Base-by-base conservation (phyloP, 768 basidiomycete species). In the Pleurotus djamor region DNA sequence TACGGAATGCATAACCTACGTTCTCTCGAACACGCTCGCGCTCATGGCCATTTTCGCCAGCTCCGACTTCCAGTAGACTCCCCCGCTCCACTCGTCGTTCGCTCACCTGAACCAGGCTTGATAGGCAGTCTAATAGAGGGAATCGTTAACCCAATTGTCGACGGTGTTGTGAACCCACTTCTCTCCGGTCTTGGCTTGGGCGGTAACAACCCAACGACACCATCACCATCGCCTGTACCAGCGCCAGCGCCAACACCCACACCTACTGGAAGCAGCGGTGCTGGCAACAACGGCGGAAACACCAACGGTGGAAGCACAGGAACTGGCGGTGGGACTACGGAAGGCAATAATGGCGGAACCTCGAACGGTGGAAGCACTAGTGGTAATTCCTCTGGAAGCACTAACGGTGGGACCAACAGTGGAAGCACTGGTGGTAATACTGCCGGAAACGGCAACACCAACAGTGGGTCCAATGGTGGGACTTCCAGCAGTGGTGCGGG, bases 401-500 rank as follows among this genome's bases (percentile, higher is more conserved):
- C 28, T 37, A 28, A 36, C 16, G 52, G 36, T 33, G 35, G 9
- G 16, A 56, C 10, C 54, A 35, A 35, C 32, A 37, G 52, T 32
- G 47, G 52, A 14, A 50, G 51, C n/a, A 47, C 33, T 34, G 49
- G 50, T 38, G 59, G 56, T 33, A 50, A 43, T 48, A 34, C 21
- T 10, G 49, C 8, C 9, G 28, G 49, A 5, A 35, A 9, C 32
- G 34, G 34, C 34, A 35, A n/a, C n/a, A 48, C 14, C 21, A 44
- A 16, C 3, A 16, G 33, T 33, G 50, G 50, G 13, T 51, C 50
- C 1, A 51, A 34, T 34, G 50, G 38, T 28, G 61, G 63, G 2
- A 59, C 60, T 9, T 61, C 38, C 17, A 57, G 52, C 13, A 57
- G 59, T 6, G 60, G 63, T 1, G 38, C 38, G 38, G n/a, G 38